Conservation (phyloP, 1,284 basidiomycete species). For the Malassezia furfur region DNA sequence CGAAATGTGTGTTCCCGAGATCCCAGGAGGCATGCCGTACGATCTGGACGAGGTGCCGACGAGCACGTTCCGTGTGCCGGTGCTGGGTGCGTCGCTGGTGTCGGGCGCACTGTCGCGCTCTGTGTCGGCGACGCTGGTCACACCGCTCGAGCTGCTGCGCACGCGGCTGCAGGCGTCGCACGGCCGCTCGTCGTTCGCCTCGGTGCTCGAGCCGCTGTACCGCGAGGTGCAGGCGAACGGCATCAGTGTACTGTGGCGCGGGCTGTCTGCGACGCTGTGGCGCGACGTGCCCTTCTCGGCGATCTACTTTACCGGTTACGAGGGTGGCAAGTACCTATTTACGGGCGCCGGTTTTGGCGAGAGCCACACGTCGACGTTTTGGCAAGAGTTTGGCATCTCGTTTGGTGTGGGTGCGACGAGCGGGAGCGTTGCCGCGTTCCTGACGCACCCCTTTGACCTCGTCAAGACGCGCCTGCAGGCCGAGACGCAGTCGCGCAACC, state of each 20-base stretch:
- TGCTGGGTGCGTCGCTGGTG: conserved; percentile 61
- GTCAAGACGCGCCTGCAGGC: conserved; percentile 81
- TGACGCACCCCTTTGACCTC: conserved; percentile 93
- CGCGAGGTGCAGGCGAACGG: conserved; percentile 23
- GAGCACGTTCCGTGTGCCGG: not conserved
- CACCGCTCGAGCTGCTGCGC: conserved; percentile 83
- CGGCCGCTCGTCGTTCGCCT: conserved; percentile 18
- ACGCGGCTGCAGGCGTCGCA: conserved; percentile 67
- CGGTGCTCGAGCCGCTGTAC: conserved; percentile 28
- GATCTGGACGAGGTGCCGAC: not conserved
- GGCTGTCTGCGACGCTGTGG: conserved; percentile 83
- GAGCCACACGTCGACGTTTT: conserved; percentile 33
- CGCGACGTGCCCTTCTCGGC: conserved; percentile 95
- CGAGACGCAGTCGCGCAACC: not conserved
- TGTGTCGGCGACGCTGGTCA: conserved; percentile 67
- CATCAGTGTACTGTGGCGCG: conserved; percentile 66
- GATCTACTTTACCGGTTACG: conserved; percentile 64
- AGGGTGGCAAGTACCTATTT: conserved; percentile 43
- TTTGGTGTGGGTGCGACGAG: conserved; percentile 66
- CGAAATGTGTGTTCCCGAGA: not conserved
- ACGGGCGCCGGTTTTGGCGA: conserved; percentile 49
- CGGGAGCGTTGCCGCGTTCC: conserved; percentile 62
- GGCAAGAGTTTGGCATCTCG: conserved; percentile 61
- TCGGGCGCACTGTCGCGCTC: conserved; percentile 76
- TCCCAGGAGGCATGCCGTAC: conserved; percentile 6